Base-by-base conservation (phyloP, 352 stramenopile species). In the Thalassiosira oceanica region DNA sequence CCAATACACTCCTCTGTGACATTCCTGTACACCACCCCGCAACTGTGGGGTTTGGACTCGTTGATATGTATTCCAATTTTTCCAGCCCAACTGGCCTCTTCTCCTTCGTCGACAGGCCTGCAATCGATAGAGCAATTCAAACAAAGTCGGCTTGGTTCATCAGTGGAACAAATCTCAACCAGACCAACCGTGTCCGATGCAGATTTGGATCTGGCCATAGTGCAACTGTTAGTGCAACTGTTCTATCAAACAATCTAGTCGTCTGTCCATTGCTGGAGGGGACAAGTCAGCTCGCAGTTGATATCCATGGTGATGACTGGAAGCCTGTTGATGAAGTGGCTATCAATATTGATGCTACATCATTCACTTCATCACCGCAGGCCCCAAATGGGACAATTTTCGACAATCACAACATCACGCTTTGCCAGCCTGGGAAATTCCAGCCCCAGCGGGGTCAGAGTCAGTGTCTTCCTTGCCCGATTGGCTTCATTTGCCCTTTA, bases 401-500 rank as follows among this genome's bases (percentile, higher is more conserved):
- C 23, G 24, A 37, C n/a, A n/a, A n/a, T n/a, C 74, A 86, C 1
- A 98, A 98, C 66, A 97, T 98, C 60, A 96, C 95, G 10, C 64
- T 98, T 4, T 98, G 95, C 55, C 29, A 86, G 1, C 93, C 94
- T 0, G 94, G 95, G 2, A 93, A 74, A 3, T 98, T 99, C 75
- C 94, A 98, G 78, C 92, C 96, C 2, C 86, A 89, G 5, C 73
- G 88, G 31, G 88, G 83, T 10, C 85, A 96, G 67, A 37, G 24
- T 0, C 56, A 61, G 13, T 98, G 96, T 57, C 67, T 98, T 8
- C 60, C 49, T 1, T 99, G 96, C 50, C 94, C 96, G 0, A 78
- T 98, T 20, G 95, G 96, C 0, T 98, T 92, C 67, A 94, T 93
- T 31, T 99, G 96, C 46, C 94, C 96, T 0, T 86, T 96, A 54